These are phyloP conservation scores for Plasmodium vinckei DNA, from an alignment of 169 alveolate genomes.

Conservation along the genomic window DNA sequence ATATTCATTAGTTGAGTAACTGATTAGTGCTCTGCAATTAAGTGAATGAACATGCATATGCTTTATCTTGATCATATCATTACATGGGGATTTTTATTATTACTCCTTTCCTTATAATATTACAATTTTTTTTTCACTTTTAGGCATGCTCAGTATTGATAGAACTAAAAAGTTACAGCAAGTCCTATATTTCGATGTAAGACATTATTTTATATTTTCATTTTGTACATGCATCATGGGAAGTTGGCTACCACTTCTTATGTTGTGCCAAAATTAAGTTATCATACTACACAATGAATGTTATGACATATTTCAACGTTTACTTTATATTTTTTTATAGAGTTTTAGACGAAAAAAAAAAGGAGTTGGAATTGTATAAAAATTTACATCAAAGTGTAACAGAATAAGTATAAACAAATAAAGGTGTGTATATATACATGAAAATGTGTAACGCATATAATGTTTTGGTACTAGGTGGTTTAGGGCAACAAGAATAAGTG, in stretches of 20 bases:
- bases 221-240: too few species aligned
- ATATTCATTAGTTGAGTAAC: too few species aligned
- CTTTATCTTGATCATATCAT: too few species aligned
- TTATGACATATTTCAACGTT: neutral
- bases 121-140: neutral
- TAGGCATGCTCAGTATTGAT: conserved; percentile 47
- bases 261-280: too few species aligned
- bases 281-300: too few species aligned
- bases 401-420: conserved; percentile 12
- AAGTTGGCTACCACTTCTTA: neutral
- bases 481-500: neutral
- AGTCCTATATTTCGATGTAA: conserved; percentile 45
- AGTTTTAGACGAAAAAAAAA: conserved; percentile 49
- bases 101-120: neutral
- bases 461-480: neutral
- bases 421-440: neutral
- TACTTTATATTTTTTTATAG: conserved; percentile 19
- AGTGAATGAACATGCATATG: too few species aligned
- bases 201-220: neutral
- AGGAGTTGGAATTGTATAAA: conserved; percentile 58
- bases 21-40: too few species aligned
- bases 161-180: conserved; percentile 60
- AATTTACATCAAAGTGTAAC: conserved; percentile 36
- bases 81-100: too few species aligned
- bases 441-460: neutral